Evolutionary conservation across 2,329 filamentous ascomycete genomes (phyloP), one percentile per base, ranked within the genome.

Genomic region (Chrysoporthe puriensis): DNA sequence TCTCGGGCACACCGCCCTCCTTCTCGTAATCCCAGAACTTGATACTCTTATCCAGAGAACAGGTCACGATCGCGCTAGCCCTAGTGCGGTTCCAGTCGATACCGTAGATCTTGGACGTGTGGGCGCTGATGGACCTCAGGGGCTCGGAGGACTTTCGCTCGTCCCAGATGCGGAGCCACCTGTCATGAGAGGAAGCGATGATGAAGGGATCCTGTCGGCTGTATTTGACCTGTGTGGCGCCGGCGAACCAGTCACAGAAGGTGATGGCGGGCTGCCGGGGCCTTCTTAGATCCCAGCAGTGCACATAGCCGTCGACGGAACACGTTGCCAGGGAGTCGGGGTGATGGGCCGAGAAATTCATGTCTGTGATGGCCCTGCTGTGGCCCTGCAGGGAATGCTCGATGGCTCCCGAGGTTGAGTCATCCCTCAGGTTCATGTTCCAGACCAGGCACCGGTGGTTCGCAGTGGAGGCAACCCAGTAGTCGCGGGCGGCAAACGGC

Each of bases 391-490:
- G 84, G 14, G 93, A 94, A 77, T 95, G 91, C 77, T 97, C 93
- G 70, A 97, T 94, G 52, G 89, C 87, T 2, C 88, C 88, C 7
- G 85, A 84, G 36, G 82, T 81, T 0, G 91, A 92, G 73, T 95
- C 92, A 73, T 93, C 90, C 69, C 88, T 86, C 76, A 93, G 85
- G 72, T 91, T 93, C 69, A 97, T 83, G 77, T 97, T 97, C 94
- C 94, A 97, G 26, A 97, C 92, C 62, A 97, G 83, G 26, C 94
- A 96, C 73, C 96, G 93, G 77, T 97, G 94, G 77, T 97, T 97
- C 21, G 94, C 95, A 0, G 94, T 97, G 68, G 93, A 97, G 46
- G 93, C 92, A 21, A 97, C 91, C 94, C 95, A 97, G 74, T 94
- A 94, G 77, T 97, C 92, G 60, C 94, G 88, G 26, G 87, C 88